Conservation (phyloP, 352 stramenopile genomes). For the Phytophthora sp. region DNA sequence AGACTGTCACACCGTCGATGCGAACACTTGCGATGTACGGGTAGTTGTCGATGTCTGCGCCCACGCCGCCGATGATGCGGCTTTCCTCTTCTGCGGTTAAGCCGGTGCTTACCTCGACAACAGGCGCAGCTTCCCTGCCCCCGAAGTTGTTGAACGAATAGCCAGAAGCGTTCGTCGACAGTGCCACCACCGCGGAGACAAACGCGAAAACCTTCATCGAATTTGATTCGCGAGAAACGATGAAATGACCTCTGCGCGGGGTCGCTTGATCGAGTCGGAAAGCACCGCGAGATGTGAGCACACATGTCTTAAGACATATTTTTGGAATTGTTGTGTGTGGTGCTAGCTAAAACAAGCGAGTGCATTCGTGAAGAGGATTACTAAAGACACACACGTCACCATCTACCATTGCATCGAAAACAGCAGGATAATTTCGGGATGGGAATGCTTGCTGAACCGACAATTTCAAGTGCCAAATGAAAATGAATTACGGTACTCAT, state of each 20-base stretch:
- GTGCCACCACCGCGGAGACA: background rate
- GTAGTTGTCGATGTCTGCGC: slow-evolving; percentile 39
- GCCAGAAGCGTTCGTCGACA: slow-evolving; percentile 12
- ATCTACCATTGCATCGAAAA: slow-evolving; percentile 14
- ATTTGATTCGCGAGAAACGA: slow-evolving; percentile 7
- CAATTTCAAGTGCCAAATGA: no score
- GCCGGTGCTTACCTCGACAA: slow-evolving; percentile 25
- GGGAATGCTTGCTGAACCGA: no score
- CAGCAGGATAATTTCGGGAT: slow-evolving; percentile 26
- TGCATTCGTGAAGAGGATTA: slow-evolving; percentile 5
- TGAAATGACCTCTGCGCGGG: slow-evolving; percentile 2
- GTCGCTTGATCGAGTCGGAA: no score
- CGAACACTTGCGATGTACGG: slow-evolving; percentile 66
- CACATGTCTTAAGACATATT: no score
- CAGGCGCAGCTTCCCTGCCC: background rate
- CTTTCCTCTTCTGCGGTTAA: slow-evolving; percentile 34
- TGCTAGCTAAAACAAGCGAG: slow-evolving; percentile 6
- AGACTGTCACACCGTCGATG: slow-evolving; percentile 56
- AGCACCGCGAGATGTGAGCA: no score
- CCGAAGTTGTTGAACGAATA: slow-evolving; percentile 24
- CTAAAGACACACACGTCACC: slow-evolving; percentile 8
- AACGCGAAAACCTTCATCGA: slow-evolving; percentile 33
- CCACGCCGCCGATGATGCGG: slow-evolving; percentile 28
- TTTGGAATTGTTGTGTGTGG: slow-evolving; percentile 4
- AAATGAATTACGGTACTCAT: no score